phyloP scores from a whole-genome alignment of 768 basidiomycete genomes.

The Hypsizygus marmoreus region DNA sequence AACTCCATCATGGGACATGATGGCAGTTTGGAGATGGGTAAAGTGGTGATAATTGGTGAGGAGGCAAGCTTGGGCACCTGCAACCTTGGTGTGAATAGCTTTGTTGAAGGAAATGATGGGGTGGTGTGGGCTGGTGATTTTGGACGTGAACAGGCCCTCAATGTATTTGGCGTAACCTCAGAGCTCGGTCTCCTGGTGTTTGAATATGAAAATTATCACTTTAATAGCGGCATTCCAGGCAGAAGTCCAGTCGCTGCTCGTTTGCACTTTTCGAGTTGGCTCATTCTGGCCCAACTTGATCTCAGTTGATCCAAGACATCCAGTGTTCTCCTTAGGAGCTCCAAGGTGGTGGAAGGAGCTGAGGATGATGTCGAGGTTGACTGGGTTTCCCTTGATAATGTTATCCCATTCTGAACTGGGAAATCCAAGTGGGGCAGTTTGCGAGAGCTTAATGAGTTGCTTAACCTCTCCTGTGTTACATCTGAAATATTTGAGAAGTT shows the following conservation, averaged over 20 bases:
- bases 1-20: too few relatives aligned
- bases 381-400: neutral
- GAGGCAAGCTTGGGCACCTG: too few relatives aligned
- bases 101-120: too few relatives aligned
- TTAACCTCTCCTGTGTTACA: neutral
- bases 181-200: too few relatives aligned
- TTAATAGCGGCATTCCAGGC: neutral
- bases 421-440: neutral
- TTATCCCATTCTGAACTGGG: neutral
- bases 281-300: neutral
- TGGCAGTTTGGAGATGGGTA: too few relatives aligned
- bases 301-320: neutral
- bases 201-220: too few relatives aligned
- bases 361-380: neutral
- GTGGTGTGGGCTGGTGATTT: too few relatives aligned
- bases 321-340: neutral
- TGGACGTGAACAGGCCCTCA: too few relatives aligned
- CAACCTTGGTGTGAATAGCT: too few relatives aligned
- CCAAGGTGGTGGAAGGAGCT: slow-evolving; percentile 1
- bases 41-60: too few relatives aligned
- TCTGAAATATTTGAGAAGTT: too few relatives aligned
- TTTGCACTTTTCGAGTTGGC: neutral
- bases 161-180: too few relatives aligned
- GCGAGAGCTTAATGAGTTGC: neutral
- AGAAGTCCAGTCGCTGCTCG: neutral